Evolutionary conservation across 2,329 filamentous ascomycete species (phyloP).

Genomic region (Penicillium sp.): DNA sequence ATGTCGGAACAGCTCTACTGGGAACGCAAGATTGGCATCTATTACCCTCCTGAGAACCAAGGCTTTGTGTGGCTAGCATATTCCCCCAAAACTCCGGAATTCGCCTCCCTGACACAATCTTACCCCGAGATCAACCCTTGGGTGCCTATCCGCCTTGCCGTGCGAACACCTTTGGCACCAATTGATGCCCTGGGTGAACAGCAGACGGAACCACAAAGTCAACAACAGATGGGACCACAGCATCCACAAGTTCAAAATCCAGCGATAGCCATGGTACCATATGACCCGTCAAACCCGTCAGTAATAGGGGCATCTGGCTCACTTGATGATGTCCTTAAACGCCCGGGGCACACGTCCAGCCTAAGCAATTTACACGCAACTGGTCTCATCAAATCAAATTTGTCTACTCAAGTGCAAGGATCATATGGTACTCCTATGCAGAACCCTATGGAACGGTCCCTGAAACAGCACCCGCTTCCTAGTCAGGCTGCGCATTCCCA

Average conservation of each 20-base stretch:
- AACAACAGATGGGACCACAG: background rate
- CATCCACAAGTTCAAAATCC: background rate
- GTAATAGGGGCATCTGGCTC: background rate
- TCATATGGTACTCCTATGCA: background rate
- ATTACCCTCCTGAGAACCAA: constrained; percentile 19
- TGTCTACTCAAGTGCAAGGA: background rate
- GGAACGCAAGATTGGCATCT: constrained; percentile 37
- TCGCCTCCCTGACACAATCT: constrained; percentile 30
- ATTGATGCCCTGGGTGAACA: constrained; percentile 10
- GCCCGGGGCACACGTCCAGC: background rate
- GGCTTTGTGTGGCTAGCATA: constrained; percentile 36
- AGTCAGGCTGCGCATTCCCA: background rate
- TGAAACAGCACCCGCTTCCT: background rate
- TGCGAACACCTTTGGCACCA: constrained; percentile 24
- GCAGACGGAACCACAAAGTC: background rate
- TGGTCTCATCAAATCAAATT: background rate
- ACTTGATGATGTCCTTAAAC: background rate
- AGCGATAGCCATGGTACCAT: background rate
- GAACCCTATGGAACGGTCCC: background rate
- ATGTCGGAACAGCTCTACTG: constrained; percentile 34
- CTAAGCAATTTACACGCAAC: background rate
- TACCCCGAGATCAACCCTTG: constrained; percentile 1
- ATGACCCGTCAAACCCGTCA: background rate
- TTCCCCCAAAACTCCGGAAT: constrained; percentile 30
- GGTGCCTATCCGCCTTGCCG: constrained; percentile 29